Evolutionary conservation across 2,329 filamentous ascomycete genomes (phyloP).

Genomic region (Aspergillus clavatus): DNA sequence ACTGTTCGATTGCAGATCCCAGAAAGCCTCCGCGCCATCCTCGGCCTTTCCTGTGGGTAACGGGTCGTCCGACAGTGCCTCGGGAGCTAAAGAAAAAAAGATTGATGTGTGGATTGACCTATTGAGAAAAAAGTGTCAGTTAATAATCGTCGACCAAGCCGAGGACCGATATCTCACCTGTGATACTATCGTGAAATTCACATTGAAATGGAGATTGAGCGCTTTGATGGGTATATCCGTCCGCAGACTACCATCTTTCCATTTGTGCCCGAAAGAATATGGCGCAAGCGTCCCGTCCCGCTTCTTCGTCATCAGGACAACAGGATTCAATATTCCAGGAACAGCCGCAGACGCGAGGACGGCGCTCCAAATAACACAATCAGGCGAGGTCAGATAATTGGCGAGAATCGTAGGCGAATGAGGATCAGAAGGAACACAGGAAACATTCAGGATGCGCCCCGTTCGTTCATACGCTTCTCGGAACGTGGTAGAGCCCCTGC

Average conservation of each 20-base stretch:
- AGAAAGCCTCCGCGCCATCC: slow-evolving; percentile 96
- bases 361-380: slow-evolving; percentile 98
- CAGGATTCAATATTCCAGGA: slow-evolving; percentile 90
- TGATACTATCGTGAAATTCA: slow-evolving; percentile 88
- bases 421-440: slow-evolving; percentile 91
- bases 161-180: slow-evolving; percentile 36
- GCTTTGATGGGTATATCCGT: slow-evolving; percentile 95
- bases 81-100: slow-evolving; percentile 97
- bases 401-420: slow-evolving; percentile 88
- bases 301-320: slow-evolving; percentile 86
- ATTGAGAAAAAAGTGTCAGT: slow-evolving; percentile 37
- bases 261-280: slow-evolving; percentile 97
- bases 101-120: slow-evolving; percentile 96
- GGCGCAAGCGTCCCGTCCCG: slow-evolving; percentile 71
- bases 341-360: slow-evolving; percentile 93
- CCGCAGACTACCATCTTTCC: slow-evolving; percentile 92
- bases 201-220: slow-evolving; percentile 94
- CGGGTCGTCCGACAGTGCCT: slow-evolving; percentile 84
- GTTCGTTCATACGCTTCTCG: slow-evolving; percentile 91
- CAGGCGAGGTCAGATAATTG: slow-evolving; percentile 90
- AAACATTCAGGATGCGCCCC: slow-evolving; percentile 89
- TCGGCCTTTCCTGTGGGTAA: slow-evolving; percentile 86
- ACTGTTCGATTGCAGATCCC: slow-evolving; percentile 86
- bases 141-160: background rate
- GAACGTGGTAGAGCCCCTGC: slow-evolving; percentile 86